Evolutionary conservation across 1,139 yeast genomes (phyloP), one percentile per base, ranked within the genome.

Genomic region (Blastobotrys aristatus): DNA sequence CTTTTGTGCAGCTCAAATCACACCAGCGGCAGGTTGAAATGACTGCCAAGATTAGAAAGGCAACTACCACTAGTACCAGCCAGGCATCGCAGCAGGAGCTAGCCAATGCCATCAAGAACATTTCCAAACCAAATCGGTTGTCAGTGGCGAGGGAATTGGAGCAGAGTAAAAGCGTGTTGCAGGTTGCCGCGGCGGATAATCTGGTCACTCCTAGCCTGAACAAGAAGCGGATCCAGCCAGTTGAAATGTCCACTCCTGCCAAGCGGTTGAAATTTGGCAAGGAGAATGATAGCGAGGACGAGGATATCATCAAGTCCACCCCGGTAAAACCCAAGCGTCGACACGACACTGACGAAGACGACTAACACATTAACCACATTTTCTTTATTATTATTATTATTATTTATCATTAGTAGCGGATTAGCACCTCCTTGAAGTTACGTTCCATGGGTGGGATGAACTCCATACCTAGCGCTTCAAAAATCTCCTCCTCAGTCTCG

Each of bases 381-480:
- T n/a, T n/a, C n/a, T n/a, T n/a, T n/a, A n/a, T 6, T 8, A 6
- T 6, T 31, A n/a, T 14, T 31, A 14, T 31, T 31, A 13, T 31
- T 8, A 6, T 6, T 31, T n/a, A 8, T 8, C 13, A 8, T 31
- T 31, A 8, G 10, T 24, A 24, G 10, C 27, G 27, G 10, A 24
- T 24, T 6, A 16, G 5, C 16, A 33, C 18, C 36, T 16, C 13
- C 36, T 26, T 3, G 4, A 45, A 16, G 37, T 67, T 69, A n/a
- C 82, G 64, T n/a, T 72, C 69, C 3, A 55, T 51, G 1, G 81
- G 80, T n/a, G 67, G 70, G n/a, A 68, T 56, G 64, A 71, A 76
- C 6, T 68, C 64, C 14, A 77, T 68, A 0, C 72, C 76, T 17
- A 80, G 64, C 2, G 68, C 53, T 30, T 74, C 71, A 54, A 80